These are phyloP conservation scores for Fusarium burgessii DNA, from an alignment of 2,329 filamentous ascomycete genomes.

Conservation along the genomic window DNA sequence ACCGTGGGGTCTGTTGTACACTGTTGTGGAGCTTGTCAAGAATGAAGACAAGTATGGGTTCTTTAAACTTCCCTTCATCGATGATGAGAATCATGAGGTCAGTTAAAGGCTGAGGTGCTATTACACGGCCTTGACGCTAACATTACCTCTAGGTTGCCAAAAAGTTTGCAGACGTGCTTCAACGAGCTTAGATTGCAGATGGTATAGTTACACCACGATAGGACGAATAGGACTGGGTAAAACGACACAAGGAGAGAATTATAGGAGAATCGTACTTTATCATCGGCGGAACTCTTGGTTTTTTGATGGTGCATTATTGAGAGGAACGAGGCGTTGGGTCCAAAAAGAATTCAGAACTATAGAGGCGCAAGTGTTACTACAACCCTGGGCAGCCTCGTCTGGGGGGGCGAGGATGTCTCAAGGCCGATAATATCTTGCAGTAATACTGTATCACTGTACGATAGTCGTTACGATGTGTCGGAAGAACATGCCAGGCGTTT, in stretches of 20 bases:
- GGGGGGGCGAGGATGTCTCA: conserved; percentile 40
- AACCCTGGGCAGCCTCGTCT: conserved; percentile 40
- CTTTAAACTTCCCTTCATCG: conserved; percentile 93
- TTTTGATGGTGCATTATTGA: conserved; percentile 42
- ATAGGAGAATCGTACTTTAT: conserved; percentile 33
- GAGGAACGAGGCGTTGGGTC: conserved; percentile 41
- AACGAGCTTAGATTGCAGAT: conserved; percentile 46
- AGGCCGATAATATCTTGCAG: conserved; percentile 40
- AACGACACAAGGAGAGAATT: conserved; percentile 29
- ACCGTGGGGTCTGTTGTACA: conserved; percentile 93
- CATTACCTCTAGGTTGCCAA: conserved; percentile 50
- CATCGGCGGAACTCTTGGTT: conserved; percentile 41
- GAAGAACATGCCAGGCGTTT: conserved; percentile 45
- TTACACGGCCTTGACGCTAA: conserved; percentile 15
- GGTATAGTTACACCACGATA: conserved; percentile 3
- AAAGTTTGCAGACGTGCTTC: conserved; percentile 52
- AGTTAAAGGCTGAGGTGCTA: conserved; percentile 31
- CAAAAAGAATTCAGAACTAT: conserved; percentile 47
- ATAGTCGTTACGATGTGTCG: conserved; percentile 49
- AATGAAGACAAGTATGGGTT: conserved; percentile 90
- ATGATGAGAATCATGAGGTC: conserved; percentile 89
- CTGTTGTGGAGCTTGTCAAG: conserved; percentile 89
- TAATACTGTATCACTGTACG: conserved; percentile 56
- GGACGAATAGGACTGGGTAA: conserved; percentile 19
- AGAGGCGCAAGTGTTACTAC: conserved; percentile 42